A percentile compares a stretch with the other conserved stretches of the same genome.
phyloP scores from a whole-genome alignment of 2,329 filamentous ascomycete species.

The Chaetoscypha palmicola region DNA sequence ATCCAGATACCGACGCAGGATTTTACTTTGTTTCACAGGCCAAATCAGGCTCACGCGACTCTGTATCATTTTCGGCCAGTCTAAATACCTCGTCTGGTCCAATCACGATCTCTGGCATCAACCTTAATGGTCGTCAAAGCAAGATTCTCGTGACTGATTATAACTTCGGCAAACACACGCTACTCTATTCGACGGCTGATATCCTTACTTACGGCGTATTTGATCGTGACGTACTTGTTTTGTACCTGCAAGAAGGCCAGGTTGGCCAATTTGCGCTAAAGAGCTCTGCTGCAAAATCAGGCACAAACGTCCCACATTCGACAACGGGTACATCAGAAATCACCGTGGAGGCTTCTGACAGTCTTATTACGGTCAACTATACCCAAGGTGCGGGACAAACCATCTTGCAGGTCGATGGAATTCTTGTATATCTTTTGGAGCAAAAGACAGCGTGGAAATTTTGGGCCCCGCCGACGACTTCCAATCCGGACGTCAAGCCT shows the following conservation, averaged over 20 bases:
- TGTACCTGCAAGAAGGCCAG: conserved; percentile 44
- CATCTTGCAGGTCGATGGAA: conserved; percentile 41
- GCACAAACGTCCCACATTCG: conserved; percentile 32
- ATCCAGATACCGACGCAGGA: conserved; percentile 41
- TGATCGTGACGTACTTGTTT: conserved; percentile 39
- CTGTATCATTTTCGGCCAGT: conserved; percentile 40
- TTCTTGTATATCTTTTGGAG: conserved; percentile 46
- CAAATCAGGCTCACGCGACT: conserved; percentile 37
- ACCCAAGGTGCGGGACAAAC: conserved; percentile 41
- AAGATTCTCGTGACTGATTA: conserved; percentile 50
- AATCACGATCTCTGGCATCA: conserved; percentile 39
- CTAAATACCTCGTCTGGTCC: conserved; percentile 41
- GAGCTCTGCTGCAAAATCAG: conserved; percentile 11
- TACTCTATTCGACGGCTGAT: conserved; percentile 46
- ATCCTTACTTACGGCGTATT: conserved; percentile 42
- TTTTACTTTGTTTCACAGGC: conserved; percentile 46
- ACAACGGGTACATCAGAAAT: conserved; percentile 36
- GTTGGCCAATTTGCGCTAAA: conserved; percentile 44
- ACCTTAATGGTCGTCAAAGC: conserved; percentile 44
- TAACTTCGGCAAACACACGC: conserved; percentile 37
- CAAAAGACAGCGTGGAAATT: conserved; percentile 48
- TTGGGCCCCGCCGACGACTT: conserved; percentile 44
- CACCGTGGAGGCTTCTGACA: conserved; percentile 24
- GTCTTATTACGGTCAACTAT: conserved; percentile 37
- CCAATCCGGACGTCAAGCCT: conserved; percentile 38